phyloP scores from a whole-genome alignment of 2,329 filamentous ascomycete species.

The Venturia carpophila region DNA sequence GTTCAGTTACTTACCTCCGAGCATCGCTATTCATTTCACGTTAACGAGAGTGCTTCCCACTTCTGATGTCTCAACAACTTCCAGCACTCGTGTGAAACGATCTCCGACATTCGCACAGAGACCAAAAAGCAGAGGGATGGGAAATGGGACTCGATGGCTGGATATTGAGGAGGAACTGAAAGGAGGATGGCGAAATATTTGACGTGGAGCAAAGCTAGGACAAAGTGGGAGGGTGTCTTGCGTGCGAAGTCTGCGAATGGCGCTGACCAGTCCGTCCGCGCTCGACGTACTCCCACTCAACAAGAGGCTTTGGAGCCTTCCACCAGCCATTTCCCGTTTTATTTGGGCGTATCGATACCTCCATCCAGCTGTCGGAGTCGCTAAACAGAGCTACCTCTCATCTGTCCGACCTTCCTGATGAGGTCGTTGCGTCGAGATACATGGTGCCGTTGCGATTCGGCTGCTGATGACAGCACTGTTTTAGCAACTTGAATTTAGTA shows the following conservation, averaged over 20 bases:
- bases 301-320: background rate
- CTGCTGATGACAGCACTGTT: background rate
- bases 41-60: background rate
- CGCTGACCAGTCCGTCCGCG: background rate
- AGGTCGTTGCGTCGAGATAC: background rate
- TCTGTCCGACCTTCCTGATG: slow-evolving; percentile 3
- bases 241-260: background rate
- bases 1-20: background rate
- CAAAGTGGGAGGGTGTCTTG: background rate
- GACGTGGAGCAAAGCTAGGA: background rate
- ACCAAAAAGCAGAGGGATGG: background rate
- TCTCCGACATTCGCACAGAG: background rate
- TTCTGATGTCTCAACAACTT: background rate
- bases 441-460: background rate
- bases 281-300: background rate
- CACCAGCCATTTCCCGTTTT: background rate
- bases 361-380: background rate
- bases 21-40: slow-evolving; percentile 3
- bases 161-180: background rate
- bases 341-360: background rate
- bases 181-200: background rate
- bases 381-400: background rate
- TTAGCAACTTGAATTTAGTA: background rate
- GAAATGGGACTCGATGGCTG: background rate
- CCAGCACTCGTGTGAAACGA: background rate